Percentiles rank a stretch among this genome's conserved stretches.
Evolutionary conservation across 2,329 filamentous ascomycete species (phyloP).

Genomic region (Cryphonectria japonica): DNA sequence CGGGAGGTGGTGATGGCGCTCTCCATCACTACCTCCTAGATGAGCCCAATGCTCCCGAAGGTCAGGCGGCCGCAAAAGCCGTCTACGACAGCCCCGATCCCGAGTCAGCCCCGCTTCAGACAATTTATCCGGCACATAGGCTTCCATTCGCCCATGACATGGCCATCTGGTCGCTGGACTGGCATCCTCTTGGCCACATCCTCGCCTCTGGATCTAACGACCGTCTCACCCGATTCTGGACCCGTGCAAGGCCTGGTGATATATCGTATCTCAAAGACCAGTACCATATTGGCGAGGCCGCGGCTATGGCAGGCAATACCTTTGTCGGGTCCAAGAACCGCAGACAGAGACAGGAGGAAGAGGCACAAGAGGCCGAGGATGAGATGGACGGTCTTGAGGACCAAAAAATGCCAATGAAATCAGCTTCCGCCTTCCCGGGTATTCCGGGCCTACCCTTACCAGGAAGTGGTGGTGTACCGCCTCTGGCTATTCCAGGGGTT

Average conservation of each 20-base stretch:
- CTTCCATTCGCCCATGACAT: conserved; percentile 89
- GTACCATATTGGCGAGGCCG: conserved; percentile 93
- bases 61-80: conserved; percentile 71
- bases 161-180: conserved; percentile 96
- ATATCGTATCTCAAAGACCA: conserved; percentile 84
- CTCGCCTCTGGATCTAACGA: conserved; percentile 96
- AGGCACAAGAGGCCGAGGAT: conserved; percentile 91
- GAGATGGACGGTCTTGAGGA: conserved; percentile 92
- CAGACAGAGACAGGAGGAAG: conserved; percentile 83
- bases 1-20: conserved; percentile 86
- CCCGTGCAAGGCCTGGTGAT: conserved; percentile 85
- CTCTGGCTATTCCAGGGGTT: conserved; percentile 56
- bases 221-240: conserved; percentile 96
- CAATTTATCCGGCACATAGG: conserved; percentile 90
- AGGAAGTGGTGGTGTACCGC: conserved; percentile 40
- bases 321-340: conserved; percentile 82
- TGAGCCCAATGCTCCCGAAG: conserved; percentile 83
- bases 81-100: conserved; percentile 87
- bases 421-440: conserved; percentile 55
- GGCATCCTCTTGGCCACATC: conserved; percentile 96
- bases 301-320: conserved; percentile 92
- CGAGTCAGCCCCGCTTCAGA: conserved; percentile 77
- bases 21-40: conserved; percentile 95
- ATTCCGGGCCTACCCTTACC: conserved; percentile 60
- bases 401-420: conserved; percentile 75